Evolutionary conservation across 2,329 filamentous ascomycete genomes (phyloP).

Genomic region (Colletotrichum sidae): DNA sequence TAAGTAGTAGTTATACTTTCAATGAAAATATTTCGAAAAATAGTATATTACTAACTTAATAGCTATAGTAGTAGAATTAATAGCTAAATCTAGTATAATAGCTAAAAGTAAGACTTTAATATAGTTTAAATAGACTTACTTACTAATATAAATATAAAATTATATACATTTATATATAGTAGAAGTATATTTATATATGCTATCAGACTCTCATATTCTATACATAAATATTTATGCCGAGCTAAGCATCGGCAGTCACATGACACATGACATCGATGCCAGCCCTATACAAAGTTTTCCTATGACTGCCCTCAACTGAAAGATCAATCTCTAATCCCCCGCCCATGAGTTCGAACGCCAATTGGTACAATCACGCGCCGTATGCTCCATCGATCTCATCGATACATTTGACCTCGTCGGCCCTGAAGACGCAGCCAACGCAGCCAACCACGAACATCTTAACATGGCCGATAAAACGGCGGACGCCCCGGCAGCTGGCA

Average conservation of each 20-base stretch:
- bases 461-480: constrained; percentile 39
- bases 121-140: too few relatives aligned
- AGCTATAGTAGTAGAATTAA: too few relatives aligned
- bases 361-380: neutral
- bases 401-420: neutral
- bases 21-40: too few relatives aligned
- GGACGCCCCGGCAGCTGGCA: constrained; percentile 43
- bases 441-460: neutral
- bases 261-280: neutral
- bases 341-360: constrained; percentile 1
- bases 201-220: too few relatives aligned
- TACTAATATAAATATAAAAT: too few relatives aligned
- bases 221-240: too few relatives aligned
- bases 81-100: too few relatives aligned
- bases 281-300: constrained; percentile 8
- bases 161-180: too few relatives aligned
- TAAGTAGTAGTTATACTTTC: too few relatives aligned
- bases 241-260: neutral
- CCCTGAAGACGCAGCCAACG: constrained; percentile 11
- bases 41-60: too few relatives aligned
- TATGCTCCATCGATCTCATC: neutral
- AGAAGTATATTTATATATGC: too few relatives aligned
- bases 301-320: neutral
- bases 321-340: neutral
- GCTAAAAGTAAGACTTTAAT: too few relatives aligned